Evolutionary conservation across 768 basidiomycete species (phyloP).

Genomic region (Phaeolepiota aurea): DNA sequence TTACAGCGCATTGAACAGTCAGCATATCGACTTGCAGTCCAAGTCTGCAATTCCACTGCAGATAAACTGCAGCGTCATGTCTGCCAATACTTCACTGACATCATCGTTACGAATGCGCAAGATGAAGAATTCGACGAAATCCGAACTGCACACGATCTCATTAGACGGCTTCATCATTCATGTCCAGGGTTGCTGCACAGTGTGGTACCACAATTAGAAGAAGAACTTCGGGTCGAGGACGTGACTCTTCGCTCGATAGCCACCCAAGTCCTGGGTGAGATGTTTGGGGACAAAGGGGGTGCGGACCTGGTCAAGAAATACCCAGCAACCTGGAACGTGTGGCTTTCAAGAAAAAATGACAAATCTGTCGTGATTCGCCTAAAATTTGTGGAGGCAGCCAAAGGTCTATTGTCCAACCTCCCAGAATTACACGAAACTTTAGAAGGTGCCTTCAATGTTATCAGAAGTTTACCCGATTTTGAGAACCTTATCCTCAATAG

Average conservation of each 20-base stretch:
- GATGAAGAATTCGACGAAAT: constrained; percentile 54
- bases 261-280: constrained; percentile 82
- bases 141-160: constrained; percentile 72
- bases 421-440: constrained; percentile 60
- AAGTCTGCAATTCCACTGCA: constrained; percentile 75
- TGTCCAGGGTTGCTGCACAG: constrained; percentile 80
- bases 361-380: constrained; percentile 62
- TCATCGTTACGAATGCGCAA: constrained; percentile 47
- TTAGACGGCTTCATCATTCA: constrained; percentile 72
- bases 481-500: constrained; percentile 21
- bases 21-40: constrained; percentile 73
- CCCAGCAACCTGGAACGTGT: constrained; percentile 77
- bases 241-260: constrained; percentile 65
- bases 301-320: constrained; percentile 73
- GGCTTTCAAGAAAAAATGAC: constrained; percentile 77
- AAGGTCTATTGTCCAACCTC: constrained; percentile 51
- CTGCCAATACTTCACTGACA: constrained; percentile 88
- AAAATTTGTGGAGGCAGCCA: constrained; percentile 67
- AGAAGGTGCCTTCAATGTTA: constrained; percentile 48
- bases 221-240: constrained; percentile 77
- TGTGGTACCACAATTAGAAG: constrained; percentile 89
- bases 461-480: neutral
- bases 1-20: constrained; percentile 60
- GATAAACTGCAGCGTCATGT: constrained; percentile 87
- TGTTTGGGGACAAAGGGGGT: constrained; percentile 77